Conservation (phyloP, 2,329 filamentous ascomycete genomes). For the Aotearoamyces nothofagi region DNA sequence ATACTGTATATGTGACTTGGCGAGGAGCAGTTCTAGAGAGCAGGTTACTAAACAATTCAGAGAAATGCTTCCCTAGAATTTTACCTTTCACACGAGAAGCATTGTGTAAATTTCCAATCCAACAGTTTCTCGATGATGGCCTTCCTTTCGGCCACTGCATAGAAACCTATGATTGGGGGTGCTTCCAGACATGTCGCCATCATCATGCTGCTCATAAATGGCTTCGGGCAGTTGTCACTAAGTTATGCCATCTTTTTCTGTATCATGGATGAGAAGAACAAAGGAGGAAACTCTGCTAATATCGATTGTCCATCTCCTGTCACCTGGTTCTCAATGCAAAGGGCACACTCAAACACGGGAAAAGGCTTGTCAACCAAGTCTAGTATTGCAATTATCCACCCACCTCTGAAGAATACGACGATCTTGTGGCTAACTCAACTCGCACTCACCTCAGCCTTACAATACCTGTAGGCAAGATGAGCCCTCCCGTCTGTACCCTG, state of each 20-base stretch:
- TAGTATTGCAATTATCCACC: slow-evolving; percentile 25
- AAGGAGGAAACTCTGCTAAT: no score
- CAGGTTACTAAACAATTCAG: slow-evolving; percentile 20
- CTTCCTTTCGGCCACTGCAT: no score
- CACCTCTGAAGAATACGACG: slow-evolving; percentile 8
- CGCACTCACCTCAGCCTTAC: slow-evolving; percentile 13
- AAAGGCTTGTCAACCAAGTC: slow-evolving; percentile 28
- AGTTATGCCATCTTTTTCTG: no score
- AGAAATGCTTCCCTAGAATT: slow-evolving; percentile 21
- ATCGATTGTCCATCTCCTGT: no score
- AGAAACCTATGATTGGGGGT: no score
- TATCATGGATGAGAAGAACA: no score
- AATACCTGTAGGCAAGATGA: slow-evolving; percentile 9
- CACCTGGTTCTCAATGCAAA: slow-evolving; percentile 26
- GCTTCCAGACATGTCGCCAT: no score
- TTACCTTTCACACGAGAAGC: no score
- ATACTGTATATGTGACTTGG: slow-evolving; percentile 24
- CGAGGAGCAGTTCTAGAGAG: slow-evolving; percentile 25
- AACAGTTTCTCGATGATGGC: no score
- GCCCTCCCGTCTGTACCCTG: slow-evolving; percentile 4
- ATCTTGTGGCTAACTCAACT: slow-evolving; percentile 18
- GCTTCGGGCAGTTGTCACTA: no score
- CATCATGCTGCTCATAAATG: no score
- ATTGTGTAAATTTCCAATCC: no score
- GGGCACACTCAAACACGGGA: slow-evolving; percentile 23